Evolutionary conservation across 2,329 filamentous ascomycete genomes (phyloP), one percentile per base, ranked within the genome.

Genomic region (Pseudocercospora crystallina): DNA sequence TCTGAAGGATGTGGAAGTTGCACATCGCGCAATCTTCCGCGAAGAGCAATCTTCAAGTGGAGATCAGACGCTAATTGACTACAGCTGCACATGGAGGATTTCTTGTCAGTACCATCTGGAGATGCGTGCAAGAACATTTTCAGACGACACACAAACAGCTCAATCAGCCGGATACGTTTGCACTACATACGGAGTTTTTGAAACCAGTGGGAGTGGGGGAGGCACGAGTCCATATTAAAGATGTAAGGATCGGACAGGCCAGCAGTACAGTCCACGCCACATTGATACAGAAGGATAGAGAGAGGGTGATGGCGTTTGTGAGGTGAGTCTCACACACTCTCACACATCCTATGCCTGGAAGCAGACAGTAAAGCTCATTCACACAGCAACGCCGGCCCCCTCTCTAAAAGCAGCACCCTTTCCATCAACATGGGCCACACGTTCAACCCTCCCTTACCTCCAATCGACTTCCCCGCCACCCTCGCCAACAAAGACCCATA

Each of bases 41-140:
- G 13, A 30, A 42, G 17, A n/a, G 14, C 14, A 11, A 42, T 31
- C 33, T 31, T 32, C 44, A n/a, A n/a, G n/a, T n/a, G n/a, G n/a
- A n/a, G n/a, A n/a, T n/a, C n/a, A 39, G 15, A 15, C 26, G 41
- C 29, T 34, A 15, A 8, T 3, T 26, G 9, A 10, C 12, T 5
- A 17, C 53, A 40, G 58, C 52, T 13, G 56, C 56, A 12, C 58
- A 60, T 38, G 58, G 58, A 11, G 58, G 58, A 12, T 53, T 51
- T 14, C 45, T 57, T 9, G 40, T 58, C 43, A 33, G 41, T 46
- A 17, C 54, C 34, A 36, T 51, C 26, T 54, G 41, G 45, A 47
- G 51, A 34, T 47, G 44, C 34, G 46, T 59, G 8, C 39, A 33
- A 4, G 13, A 44, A 2, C 58, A 59, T 26, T 57, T 54, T 41